phyloP scores from a whole-genome alignment of 2,329 filamentous ascomycete genomes.

The Ceratocystis lukuohia region DNA sequence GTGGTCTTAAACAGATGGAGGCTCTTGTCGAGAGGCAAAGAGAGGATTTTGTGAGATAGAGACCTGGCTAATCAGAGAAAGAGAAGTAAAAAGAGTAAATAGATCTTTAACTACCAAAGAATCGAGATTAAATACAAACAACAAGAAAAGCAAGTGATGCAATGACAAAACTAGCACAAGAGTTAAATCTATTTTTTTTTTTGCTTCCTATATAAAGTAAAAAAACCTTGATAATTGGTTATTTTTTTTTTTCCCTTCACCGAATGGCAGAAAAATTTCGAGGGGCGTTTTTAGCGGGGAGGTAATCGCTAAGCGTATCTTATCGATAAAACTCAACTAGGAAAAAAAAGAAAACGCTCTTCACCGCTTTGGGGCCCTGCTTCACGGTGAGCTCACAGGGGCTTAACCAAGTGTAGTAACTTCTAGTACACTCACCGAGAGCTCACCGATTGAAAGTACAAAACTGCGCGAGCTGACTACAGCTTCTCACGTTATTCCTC shows the following conservation, averaged over 20 bases:
- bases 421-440: background rate
- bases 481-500: background rate
- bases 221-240: background rate
- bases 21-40: background rate
- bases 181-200: background rate
- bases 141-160: background rate
- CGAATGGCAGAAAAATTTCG: constrained; percentile 16
- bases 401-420: background rate
- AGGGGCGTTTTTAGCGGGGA: constrained; percentile 17
- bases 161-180: background rate
- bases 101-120: background rate
- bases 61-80: background rate
- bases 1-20: background rate
- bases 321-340: constrained; percentile 13
- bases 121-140: background rate
- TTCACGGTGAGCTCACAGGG: background rate
- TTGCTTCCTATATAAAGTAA: constrained; percentile 7
- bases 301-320: background rate
- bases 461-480: no score
- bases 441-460: no score
- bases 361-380: constrained; percentile 14
- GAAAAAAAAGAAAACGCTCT: background rate
- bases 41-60: background rate
- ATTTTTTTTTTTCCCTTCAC: background rate
- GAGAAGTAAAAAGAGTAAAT: constrained; percentile 5